Evolutionary conservation across 2,329 filamentous ascomycete genomes (phyloP), one percentile per base, ranked within the genome.

Genomic region (Aspergillus flavus): DNA sequence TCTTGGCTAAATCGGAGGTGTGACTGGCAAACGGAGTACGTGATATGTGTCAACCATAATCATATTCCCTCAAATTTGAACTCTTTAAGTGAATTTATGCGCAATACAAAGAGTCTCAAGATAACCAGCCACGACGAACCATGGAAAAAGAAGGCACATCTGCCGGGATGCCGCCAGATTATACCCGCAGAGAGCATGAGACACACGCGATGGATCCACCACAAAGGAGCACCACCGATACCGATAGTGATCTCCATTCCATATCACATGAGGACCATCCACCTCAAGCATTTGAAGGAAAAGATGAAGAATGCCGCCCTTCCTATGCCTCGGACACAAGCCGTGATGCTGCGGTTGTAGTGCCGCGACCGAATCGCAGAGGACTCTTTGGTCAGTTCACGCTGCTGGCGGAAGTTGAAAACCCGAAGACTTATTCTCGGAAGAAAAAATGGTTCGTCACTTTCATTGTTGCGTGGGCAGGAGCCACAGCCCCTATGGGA

Each of bases 361-460:
- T 90, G 1, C 83, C 86, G 2, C 78, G 83, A 41, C 70, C 75
- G 1, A 76, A 86, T 65, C 85, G 92, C 56, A 84, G 93, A 71
- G 94, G 94, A 0, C 81, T 96, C 1, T 83, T 97, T 55, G 89
- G 87, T 1, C 85, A 85, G 43, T 82, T 96, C 14, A 82, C 91
- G 1, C 64, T 96, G 36, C 82, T 96, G 19, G 90, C 93, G 1
- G 94, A 97, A 78, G 87, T 96, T 16, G 87, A 91, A 53, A 83
- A 89, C 36, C 91, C 93, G 0, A 88, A 89, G 63, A 86, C 92
- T 57, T 96, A 97, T 73, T 80, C 84, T 12, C 85, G 86, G 39
- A 85, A 80, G 57, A 92, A 87, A 16, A 97, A 97, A 86, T 97
- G 93, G 93, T 85, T 87, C 64, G 88, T 97, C 67, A 96, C 93